Base-by-base conservation (phyloP, 2,329 filamentous ascomycete genomes). In the Phaeoacremonium minimum region DNA sequence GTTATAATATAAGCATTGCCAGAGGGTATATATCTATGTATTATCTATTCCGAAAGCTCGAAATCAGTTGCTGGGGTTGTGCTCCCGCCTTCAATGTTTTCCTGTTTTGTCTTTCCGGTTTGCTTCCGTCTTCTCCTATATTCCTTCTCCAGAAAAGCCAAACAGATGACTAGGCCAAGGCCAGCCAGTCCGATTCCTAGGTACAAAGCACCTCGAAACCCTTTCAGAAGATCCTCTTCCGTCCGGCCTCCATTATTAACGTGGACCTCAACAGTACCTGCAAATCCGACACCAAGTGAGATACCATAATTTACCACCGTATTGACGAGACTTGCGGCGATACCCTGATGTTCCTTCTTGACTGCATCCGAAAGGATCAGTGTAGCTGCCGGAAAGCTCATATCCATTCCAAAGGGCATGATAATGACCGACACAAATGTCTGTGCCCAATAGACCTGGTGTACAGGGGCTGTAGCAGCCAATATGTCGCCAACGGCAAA, bases 291-390 rank as follows among this genome's bases (percentile, higher is more conserved):
- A 1, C 67, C 70, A n/a, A 77, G 52, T 3, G 67, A 70, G 22
- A 79, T 77, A 41, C 63, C 69, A 46, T 79, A 79, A 49, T 80
- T 78, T 32, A 80, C 67, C 19, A 76, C 56, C 0, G 73, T 78
- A 36, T 67, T 73, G 36, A 79, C 66, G 16, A 80, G 48, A n/a
- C 63, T 69, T 3, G 53, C 53, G 5, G 52, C 55, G 13, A 58
- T 50, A 3, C 53, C 55, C 37, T 57, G 54, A 35, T 57, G 52
- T 26, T 48, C 33, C 29, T 46, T 46, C 16, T 41, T 41, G 8
- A 58, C 44, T 6, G 54, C 55, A 38, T 74, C 65, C n/a, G 60
- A 67, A n/a, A 77, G 53, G 19, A 76, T 63, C 4, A 77, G 46
- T 2, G 68, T 75, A 1, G 63, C 69, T 0, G 71, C 66, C 2